Percentiles rank a stretch among this genome's conserved stretches.
phyloP scores from a whole-genome alignment of 352 stramenopile genomes.

The Pythium brachiatum region DNA sequence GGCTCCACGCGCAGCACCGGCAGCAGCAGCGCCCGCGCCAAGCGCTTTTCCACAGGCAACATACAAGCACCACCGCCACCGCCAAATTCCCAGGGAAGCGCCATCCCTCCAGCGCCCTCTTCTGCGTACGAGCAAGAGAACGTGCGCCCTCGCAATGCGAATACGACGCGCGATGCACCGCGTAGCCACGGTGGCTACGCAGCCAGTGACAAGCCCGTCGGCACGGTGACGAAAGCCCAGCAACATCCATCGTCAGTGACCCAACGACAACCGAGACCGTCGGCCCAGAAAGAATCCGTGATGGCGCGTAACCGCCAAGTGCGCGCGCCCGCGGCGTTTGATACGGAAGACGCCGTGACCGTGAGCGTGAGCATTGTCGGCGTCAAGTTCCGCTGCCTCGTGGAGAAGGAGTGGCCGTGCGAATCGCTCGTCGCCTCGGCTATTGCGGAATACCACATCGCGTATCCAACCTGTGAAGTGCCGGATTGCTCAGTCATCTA shows the following conservation, averaged over 20 bases:
- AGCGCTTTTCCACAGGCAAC: slow-evolving; percentile 7
- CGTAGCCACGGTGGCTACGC: background rate
- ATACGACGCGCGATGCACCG: background rate
- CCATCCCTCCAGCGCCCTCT: background rate
- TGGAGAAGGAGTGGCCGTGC: slow-evolving; percentile 61
- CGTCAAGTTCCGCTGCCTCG: slow-evolving; percentile 49
- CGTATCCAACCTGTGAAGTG: slow-evolving; percentile 61
- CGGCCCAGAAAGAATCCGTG: slow-evolving; percentile 21
- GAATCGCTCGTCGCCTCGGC: slow-evolving; percentile 62
- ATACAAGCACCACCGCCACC: background rate
- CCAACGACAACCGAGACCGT: background rate
- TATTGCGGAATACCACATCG: slow-evolving; percentile 58
- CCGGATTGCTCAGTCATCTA: slow-evolving; percentile 76
- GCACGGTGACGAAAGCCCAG: background rate
- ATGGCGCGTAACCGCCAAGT: slow-evolving; percentile 32
- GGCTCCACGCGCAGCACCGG: slow-evolving; percentile 19
- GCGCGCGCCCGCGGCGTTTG: slow-evolving; percentile 13
- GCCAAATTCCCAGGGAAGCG: background rate
- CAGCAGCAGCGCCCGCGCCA: slow-evolving; percentile 6
- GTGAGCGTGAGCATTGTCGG: slow-evolving; percentile 49
- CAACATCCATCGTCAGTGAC: background rate
- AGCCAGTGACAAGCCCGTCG: background rate
- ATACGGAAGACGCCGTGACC: slow-evolving; percentile 35
- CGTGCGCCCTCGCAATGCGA: slow-evolving; percentile 13
- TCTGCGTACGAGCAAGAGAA: slow-evolving; percentile 15